A percentile compares a stretch with the other conserved stretches of the same genome.
Conservation (phyloP, 1,284 basidiomycete genomes). For the Pseudozyma pruni region DNA sequence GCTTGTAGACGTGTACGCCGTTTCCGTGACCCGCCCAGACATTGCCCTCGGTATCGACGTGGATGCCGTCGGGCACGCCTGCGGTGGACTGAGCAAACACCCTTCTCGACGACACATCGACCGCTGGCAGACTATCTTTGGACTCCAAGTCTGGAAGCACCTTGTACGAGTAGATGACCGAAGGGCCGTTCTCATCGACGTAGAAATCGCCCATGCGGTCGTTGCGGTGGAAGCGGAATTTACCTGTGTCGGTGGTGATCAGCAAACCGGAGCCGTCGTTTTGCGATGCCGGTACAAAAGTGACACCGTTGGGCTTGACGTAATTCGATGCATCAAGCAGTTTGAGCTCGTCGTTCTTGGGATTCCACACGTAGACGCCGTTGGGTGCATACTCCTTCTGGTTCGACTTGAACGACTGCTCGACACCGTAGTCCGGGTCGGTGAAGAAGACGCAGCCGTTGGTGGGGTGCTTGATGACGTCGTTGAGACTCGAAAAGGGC, state of each 20-base stretch:
- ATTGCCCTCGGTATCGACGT: slow-evolving; percentile 40
- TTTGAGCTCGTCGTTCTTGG: slow-evolving; percentile 24
- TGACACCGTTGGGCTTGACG: slow-evolving; percentile 51
- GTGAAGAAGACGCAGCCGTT: slow-evolving; percentile 49
- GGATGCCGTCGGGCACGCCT: slow-evolving; percentile 47
- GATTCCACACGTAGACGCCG: slow-evolving; percentile 46
- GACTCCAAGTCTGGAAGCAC: slow-evolving; percentile 23
- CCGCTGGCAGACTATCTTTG: slow-evolving; percentile 24
- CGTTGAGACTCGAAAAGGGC: slow-evolving; percentile 54
- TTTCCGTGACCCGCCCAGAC: slow-evolving; percentile 51
- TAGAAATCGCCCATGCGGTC: slow-evolving; percentile 37
- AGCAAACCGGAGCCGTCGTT: slow-evolving; percentile 38
- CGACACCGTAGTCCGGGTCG: slow-evolving; percentile 54
- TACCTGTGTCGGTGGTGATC: slow-evolving; percentile 43
- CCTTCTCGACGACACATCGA: slow-evolving; percentile 21
- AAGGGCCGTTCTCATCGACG: slow-evolving; percentile 29
- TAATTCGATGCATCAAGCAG: slow-evolving; percentile 37
- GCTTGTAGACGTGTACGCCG: slow-evolving; percentile 49
- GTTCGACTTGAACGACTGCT: slow-evolving; percentile 42
- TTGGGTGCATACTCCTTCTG: slow-evolving; percentile 45
- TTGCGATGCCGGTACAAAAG: slow-evolving; percentile 34
- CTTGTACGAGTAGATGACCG: slow-evolving; percentile 35
- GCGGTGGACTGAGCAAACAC: slow-evolving; percentile 31
- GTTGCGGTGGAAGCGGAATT: slow-evolving; percentile 40
- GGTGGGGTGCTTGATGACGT: slow-evolving; percentile 42